Conservation (phyloP, 2,329 filamentous ascomycete genomes). For the Albifimbria verrucaria region DNA sequence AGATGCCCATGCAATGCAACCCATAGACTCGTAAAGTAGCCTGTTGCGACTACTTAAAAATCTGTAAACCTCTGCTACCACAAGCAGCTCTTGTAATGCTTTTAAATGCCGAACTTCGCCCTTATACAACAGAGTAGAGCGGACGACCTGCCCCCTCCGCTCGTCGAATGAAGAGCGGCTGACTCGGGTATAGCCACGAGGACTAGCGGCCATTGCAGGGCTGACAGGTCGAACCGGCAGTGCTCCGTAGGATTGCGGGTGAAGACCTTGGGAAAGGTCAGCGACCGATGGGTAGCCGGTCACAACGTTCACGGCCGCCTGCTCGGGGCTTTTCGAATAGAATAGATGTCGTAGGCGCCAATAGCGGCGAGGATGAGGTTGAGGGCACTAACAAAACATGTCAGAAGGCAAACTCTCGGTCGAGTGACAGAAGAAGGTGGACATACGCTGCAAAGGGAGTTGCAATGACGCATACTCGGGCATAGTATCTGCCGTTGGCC, state of each 20-base stretch:
- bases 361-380: background rate
- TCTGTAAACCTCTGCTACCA: too few relatives aligned
- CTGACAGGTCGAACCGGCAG: too few relatives aligned
- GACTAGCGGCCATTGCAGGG: too few relatives aligned
- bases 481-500: background rate
- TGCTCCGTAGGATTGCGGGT: background rate
- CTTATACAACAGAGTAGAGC: too few relatives aligned
- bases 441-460: background rate
- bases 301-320: background rate
- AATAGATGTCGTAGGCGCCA: background rate
- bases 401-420: background rate
- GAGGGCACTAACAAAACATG: background rate
- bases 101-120: too few relatives aligned
- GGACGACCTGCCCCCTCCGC: too few relatives aligned
- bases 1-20: too few relatives aligned
- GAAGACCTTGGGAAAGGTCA: background rate
- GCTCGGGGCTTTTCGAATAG: background rate
- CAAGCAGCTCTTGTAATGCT: too few relatives aligned
- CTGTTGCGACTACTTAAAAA: too few relatives aligned
- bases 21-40: too few relatives aligned
- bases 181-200: too few relatives aligned
- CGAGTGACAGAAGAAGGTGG: background rate
- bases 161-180: too few relatives aligned
- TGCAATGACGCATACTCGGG: background rate
- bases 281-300: background rate